Evolutionary conservation across 2,329 filamentous ascomycete species (phyloP).

Genomic region (Aspergillaceae sp.): DNA sequence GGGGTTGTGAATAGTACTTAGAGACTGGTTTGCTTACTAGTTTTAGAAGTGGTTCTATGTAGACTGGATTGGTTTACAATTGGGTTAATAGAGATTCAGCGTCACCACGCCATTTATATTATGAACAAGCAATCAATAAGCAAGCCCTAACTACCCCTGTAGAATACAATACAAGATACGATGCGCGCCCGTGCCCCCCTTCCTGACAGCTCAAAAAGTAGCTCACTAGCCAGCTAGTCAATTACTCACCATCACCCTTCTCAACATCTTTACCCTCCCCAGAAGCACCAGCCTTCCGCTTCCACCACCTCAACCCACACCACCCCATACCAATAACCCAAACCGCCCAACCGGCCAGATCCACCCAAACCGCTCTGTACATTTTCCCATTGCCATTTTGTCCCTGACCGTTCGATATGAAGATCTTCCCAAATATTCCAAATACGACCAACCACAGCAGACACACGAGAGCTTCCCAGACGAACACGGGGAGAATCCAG

Average conservation of each 20-base stretch:
- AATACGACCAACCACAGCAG: constrained; percentile 76
- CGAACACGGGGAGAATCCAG: constrained; percentile 41
- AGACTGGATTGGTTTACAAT: no score
- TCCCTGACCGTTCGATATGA: constrained; percentile 45
- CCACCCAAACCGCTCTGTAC: constrained; percentile 81
- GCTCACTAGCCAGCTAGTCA: background rate
- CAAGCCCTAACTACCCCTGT: no score
- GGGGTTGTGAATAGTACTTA: background rate
- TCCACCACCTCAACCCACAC: constrained; percentile 27
- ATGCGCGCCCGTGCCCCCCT: background rate
- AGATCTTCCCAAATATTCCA: constrained; percentile 74
- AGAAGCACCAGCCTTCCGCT: constrained; percentile 11
- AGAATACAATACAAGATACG: no score
- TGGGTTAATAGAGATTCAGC: no score
- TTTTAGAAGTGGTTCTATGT: no score
- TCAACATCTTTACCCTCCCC: constrained; percentile 10
- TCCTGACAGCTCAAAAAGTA: background rate
- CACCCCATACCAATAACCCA: constrained; percentile 13
- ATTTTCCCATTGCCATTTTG: constrained; percentile 49
- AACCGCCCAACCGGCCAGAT: constrained; percentile 58
- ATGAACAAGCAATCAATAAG: background rate
- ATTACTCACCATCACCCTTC: background rate
- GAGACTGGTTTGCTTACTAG: background rate
- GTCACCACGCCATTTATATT: background rate
- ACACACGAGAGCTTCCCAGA: constrained; percentile 64